A percentile compares a stretch with the other conserved stretches of the same genome.
Conservation (phyloP, 108 stramenopile species). For the Nitzschia sp. region DNA sequence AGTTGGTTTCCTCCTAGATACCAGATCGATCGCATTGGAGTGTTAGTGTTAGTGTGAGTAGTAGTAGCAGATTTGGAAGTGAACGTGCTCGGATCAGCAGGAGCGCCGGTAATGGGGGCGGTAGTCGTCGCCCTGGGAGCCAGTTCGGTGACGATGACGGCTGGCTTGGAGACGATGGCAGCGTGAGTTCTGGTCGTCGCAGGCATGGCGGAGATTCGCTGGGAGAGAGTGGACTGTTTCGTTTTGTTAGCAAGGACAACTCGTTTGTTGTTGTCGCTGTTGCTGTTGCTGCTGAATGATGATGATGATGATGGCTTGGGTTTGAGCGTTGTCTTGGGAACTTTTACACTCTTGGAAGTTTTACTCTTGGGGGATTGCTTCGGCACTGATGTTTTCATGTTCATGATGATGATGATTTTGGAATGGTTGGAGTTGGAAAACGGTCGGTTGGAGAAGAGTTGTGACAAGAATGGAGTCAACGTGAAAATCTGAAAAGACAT, state of each 20-base stretch:
- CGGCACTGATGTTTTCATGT: too few species aligned
- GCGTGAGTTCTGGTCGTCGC: background rate
- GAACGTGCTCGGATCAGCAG: background rate
- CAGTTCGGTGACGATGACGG: too few species aligned
- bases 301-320: background rate
- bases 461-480: too few species aligned
- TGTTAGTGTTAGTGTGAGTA: background rate
- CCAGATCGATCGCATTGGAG: slow-evolving; percentile 10
- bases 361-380: too few species aligned
- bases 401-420: too few species aligned
- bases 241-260: background rate
- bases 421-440: too few species aligned
- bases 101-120: background rate
- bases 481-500: too few species aligned
- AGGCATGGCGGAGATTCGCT: background rate
- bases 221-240: background rate
- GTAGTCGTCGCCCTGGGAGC: too few species aligned
- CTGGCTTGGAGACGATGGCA: too few species aligned
- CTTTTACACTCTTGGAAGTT: too few species aligned
- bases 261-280: background rate
- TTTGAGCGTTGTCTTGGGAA: background rate
- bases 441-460: too few species aligned
- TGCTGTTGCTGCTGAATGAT: background rate
- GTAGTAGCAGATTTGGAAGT: background rate
- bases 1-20: slow-evolving; percentile 32